These are phyloP conservation scores for Lentinula sp. DNA, from an alignment of 768 basidiomycete genomes.

Conservation along the genomic window DNA sequence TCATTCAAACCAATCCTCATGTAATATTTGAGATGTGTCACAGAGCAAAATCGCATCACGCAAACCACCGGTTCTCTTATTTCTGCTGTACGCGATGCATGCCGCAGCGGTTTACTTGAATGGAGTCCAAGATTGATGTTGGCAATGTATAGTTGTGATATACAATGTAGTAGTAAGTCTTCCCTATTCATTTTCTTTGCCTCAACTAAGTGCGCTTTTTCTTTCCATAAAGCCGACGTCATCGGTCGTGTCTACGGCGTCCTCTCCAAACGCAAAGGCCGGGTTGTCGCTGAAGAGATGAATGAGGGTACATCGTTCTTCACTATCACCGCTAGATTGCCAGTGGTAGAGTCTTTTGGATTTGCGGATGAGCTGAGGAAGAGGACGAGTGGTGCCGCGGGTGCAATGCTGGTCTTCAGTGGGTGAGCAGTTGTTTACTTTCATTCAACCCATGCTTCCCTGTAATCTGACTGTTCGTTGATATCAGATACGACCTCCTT, in stretches of 20 bases:
- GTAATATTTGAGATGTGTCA: background rate
- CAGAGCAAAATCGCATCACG: conserved; percentile 74
- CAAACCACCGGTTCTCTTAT: conserved; percentile 90
- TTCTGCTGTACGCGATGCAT: conserved; percentile 83
- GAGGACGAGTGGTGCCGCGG: conserved; percentile 93
- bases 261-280: conserved; percentile 83
- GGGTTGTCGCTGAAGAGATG: conserved; percentile 97
- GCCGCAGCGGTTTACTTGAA: conserved; percentile 83
- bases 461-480: background rate
- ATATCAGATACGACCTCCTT: conserved; percentile 77
- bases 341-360: conserved; percentile 96
- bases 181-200: conserved; percentile 7
- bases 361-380: conserved; percentile 97
- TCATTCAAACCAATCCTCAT: background rate
- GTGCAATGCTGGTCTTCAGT: conserved; percentile 94
- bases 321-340: conserved; percentile 83
- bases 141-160: conserved; percentile 98
- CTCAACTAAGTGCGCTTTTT: background rate
- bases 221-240: conserved; percentile 66
- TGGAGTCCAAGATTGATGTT: conserved; percentile 97
- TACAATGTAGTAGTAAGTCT: conserved; percentile 89
- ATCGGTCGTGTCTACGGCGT: conserved; percentile 97
- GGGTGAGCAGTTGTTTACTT: conserved; percentile 47
- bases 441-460: no score
- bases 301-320: conserved; percentile 97